These are phyloP conservation scores for Melanomma pulvis-pyrius DNA, from an alignment of 495 filamentous ascomycete species.

Conservation along the genomic window DNA sequence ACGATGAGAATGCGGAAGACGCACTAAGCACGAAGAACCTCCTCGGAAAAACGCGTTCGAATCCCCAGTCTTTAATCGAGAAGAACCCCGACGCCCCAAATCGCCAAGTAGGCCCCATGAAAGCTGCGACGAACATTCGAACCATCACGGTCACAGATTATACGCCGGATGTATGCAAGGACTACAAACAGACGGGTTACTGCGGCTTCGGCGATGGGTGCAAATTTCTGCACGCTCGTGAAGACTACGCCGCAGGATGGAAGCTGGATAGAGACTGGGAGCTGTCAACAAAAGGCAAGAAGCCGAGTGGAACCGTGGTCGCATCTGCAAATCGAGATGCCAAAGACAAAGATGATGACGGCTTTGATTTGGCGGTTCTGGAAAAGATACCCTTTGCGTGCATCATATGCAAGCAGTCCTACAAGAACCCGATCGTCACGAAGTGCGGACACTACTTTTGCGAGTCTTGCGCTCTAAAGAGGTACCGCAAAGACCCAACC, in stretches of 20 bases:
- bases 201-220: slow-evolving; percentile 82
- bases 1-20: slow-evolving; percentile 64
- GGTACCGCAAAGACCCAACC: slow-evolving; percentile 78
- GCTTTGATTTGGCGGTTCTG: slow-evolving; percentile 73
- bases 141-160: slow-evolving; percentile 90
- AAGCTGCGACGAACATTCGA: slow-evolving; percentile 86
- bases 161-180: slow-evolving; percentile 93
- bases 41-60: slow-evolving; percentile 62
- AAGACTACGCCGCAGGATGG: slow-evolving; percentile 93
- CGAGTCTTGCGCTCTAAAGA: slow-evolving; percentile 78
- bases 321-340: slow-evolving; percentile 59
- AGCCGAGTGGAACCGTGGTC: slow-evolving; percentile 62
- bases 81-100: slow-evolving; percentile 79
- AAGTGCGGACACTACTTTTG: slow-evolving; percentile 97
- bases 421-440: slow-evolving; percentile 81
- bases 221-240: slow-evolving; percentile 84
- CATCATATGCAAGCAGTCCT: slow-evolving; percentile 81
- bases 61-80: slow-evolving; percentile 66
- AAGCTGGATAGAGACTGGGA: slow-evolving; percentile 96
- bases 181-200: slow-evolving; percentile 87
- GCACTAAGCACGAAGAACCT: slow-evolving; percentile 62
- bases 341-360: slow-evolving; percentile 60
- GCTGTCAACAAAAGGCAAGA: slow-evolving; percentile 74
- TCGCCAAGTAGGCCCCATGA: slow-evolving; percentile 78
- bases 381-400: slow-evolving; percentile 96